Conservation (phyloP, 768 basidiomycete genomes). For the Candolleomyces efflorescens region DNA sequence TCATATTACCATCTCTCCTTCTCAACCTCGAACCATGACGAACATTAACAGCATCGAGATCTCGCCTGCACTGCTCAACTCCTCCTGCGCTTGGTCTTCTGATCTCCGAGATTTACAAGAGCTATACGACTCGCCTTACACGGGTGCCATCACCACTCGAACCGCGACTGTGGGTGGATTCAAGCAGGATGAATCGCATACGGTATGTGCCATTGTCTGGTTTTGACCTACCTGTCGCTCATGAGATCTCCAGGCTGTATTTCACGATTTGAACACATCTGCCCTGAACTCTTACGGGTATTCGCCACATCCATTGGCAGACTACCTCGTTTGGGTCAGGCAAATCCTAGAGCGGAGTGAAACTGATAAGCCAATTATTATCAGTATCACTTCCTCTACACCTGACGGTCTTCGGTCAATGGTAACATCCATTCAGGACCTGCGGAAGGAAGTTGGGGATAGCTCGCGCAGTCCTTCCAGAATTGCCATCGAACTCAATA, state of each 20-base stretch:
- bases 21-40: conserved; percentile 40
- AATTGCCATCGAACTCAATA: conserved; percentile 78
- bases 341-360: conserved; percentile 34
- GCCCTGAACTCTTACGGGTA: conserved; percentile 87
- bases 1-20: neutral
- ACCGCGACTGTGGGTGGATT: conserved; percentile 73
- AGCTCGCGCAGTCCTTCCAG: conserved; percentile 20
- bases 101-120: conserved; percentile 56
- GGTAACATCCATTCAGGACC: conserved; percentile 54
- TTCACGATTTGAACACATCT: conserved; percentile 44
- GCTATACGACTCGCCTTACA: conserved; percentile 62
- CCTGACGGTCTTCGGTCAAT: conserved; percentile 47
- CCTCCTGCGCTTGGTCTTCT: conserved; percentile 81
- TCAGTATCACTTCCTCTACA: conserved; percentile 70
- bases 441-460: conserved; percentile 42
- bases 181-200: conserved; percentile 47
- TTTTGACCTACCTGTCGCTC: neutral
- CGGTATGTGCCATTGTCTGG: conserved; percentile 35
- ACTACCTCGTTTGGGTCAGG: conserved; percentile 63
- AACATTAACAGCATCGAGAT: conserved; percentile 52
- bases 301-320: conserved; percentile 68
- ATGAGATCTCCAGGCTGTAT: conserved; percentile 47
- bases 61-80: conserved; percentile 67
- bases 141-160: conserved; percentile 78
- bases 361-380: conserved; percentile 55